Base-by-base conservation (phyloP, 1,139 yeast genomes). In the Saccharomyces hybrid region DNA sequence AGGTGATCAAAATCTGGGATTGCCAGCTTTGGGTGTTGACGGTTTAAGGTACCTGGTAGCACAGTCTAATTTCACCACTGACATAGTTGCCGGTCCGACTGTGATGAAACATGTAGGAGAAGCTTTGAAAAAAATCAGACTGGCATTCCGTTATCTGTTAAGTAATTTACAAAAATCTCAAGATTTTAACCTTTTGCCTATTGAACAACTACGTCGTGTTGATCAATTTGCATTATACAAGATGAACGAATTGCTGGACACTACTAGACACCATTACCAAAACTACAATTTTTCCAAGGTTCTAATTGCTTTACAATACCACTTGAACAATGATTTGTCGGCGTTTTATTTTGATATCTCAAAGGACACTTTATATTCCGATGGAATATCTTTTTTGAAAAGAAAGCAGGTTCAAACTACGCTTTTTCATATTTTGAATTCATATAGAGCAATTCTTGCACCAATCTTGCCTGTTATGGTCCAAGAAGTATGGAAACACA, bases 21-120 rank as follows among this genome's bases (percentile, higher is more conserved):
- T 84, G 26, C 90, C 90, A 1, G 77, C 83, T n/a, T 73, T 91
- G 31, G 99, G 99, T 5, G 81, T 89, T 14, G 98, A 91, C 70
- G 99, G 99, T 0, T 74, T 95, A 59, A 77, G 99, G 61, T 75
- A 91, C 55, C 87, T 97, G 88, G 89, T 85, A 11, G 97, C 97
- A 0, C 91, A 90, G 52, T 79, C 95, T 0, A 95, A 90, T 68
- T 93, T 86, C 64, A 84, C 91, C 1, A 80, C 79, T 51, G 99
- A 93, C 70, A 82, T 93, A 51, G 76, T 82, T 28, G 80, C 88
- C 27, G 88, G 95, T 6, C 81, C 87, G 8, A 84, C 82, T 32
- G 81, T 90, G 14, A 75, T 90, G 62, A 79, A 78, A 32, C 84
- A 91, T 63, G 93, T 89, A 28, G 84, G 85, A 49, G 95, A 90